Base-by-base conservation (phyloP, 1,139 yeast species). In the Hyphopichia buzzinii region DNA sequence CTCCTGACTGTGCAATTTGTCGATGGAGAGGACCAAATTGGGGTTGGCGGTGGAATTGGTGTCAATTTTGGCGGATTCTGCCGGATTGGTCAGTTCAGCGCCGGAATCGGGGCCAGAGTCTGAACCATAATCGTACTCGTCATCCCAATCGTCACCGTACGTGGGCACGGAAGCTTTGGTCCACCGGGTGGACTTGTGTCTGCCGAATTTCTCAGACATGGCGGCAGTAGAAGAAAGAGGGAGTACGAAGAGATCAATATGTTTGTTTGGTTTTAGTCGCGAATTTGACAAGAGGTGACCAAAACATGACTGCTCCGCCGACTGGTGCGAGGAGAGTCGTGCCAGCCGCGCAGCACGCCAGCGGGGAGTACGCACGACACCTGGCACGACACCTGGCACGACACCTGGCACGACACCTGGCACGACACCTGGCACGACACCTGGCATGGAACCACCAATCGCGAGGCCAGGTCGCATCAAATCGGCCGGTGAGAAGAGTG, bases 131-230 rank as follows among this genome's bases (percentile, higher is more conserved):
- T 59, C 66, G 37, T 59, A 59, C 6, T 59, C 67, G 34, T 69
- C 74, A 28, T 60, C 75, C 83, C 84, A 79, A 25, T 74, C 83
- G 26, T 77, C 79, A 6, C 84, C 84, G 47, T 78, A 79, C 13
- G 72, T 62, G 3, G 81, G 82, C 17, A 72, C 74, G 1, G 77
- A 62, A 2, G 80, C 81, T 43, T 75, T 74, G 2, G 67, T 79
- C 84, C 84, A 79, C 35, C 85, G 62, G n/a, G 79, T 69, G n/a
- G 83, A 77, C 45, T 73, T 72, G 50, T 75, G 77, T 52, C 84
- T 72, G 23, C 62, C 78, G 37, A 79, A 71, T 36, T 71, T 59
- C 38, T 71, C 77, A 6, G 64, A 43, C 74, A 66, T 68, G 38
- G 10, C 23, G 23, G 23, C 23, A 6, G 23, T 10, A 7, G 23